phyloP scores from a whole-genome alignment of 805 yeast genomes.

The Ogataea pilisensis region DNA sequence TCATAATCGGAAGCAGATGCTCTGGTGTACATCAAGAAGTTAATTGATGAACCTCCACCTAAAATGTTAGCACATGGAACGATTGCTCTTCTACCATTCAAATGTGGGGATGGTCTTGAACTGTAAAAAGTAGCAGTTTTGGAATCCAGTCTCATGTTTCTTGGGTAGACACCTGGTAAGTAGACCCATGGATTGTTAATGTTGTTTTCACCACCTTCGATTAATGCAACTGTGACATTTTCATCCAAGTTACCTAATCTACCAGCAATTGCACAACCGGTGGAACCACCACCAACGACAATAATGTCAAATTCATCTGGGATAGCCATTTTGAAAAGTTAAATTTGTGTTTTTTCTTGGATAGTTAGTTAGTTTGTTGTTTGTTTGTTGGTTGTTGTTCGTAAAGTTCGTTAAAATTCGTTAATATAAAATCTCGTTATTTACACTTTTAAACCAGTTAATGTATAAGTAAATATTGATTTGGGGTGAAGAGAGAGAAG shows the following conservation, averaged over 20 bases:
- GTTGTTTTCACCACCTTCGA: slow-evolving; percentile 30
- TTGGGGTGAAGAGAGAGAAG: neutral
- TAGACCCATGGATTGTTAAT: slow-evolving; percentile 30
- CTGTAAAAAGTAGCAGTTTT: slow-evolving; percentile 28
- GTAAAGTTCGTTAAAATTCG: neutral
- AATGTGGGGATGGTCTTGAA: slow-evolving; percentile 25
- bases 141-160: slow-evolving; percentile 30
- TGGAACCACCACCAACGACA: slow-evolving; percentile 28
- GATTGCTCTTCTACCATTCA: slow-evolving; percentile 29
- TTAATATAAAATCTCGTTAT: too few species aligned
- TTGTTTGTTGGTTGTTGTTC: neutral
- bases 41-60: slow-evolving; percentile 30
- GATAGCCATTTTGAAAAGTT: slow-evolving; percentile 19
- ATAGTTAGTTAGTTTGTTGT: neutral
- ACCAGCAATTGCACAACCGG: slow-evolving; percentile 28
- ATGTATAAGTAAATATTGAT: neutral
- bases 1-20: slow-evolving; percentile 30
- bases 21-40: slow-evolving; percentile 30
- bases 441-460: neutral
- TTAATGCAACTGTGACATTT: slow-evolving; percentile 21
- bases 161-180: slow-evolving; percentile 28
- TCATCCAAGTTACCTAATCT: slow-evolving; percentile 28
- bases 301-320: slow-evolving; percentile 29
- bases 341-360: neutral
- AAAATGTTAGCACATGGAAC: slow-evolving; percentile 29